Conservation (phyloP, 805 yeast species). For the Sugiyamaella marilandica region DNA sequence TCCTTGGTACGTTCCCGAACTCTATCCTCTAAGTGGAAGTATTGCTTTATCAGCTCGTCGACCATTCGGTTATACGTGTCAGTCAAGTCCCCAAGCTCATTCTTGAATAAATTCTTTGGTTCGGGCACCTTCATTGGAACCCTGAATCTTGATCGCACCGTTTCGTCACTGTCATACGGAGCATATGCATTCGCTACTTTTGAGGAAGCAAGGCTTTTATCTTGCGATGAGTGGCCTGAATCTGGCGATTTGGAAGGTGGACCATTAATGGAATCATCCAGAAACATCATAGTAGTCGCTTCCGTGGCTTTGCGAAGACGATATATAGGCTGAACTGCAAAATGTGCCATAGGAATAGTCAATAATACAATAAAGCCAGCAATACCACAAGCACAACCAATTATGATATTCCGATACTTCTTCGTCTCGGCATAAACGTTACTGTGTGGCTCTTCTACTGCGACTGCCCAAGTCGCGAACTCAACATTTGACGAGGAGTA, state of each 20-base stretch:
- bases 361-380: conserved; percentile 68
- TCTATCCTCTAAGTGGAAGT: conserved; percentile 78
- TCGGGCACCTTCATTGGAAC: conserved; percentile 18
- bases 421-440: conserved; percentile 60
- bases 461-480: conserved; percentile 62
- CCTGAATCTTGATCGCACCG: conserved; percentile 4
- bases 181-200: neutral
- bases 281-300: conserved; percentile 36
- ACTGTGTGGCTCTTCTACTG: conserved; percentile 58
- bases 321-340: conserved; percentile 79
- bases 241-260: neutral
- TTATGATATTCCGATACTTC: conserved; percentile 59
- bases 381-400: conserved; percentile 73
- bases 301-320: conserved; percentile 80
- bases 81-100: conserved; percentile 83
- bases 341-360: conserved; percentile 81
- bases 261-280: conserved; percentile 10
- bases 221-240: neutral
- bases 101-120: conserved; percentile 34
- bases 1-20: conserved; percentile 83
- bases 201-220: neutral
- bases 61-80: conserved; percentile 91
- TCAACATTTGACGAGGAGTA: conserved; percentile 43
- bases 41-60: conserved; percentile 78
- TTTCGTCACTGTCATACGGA: neutral